These are phyloP conservation scores for Mycosphaerelloides madeirae DNA, from an alignment of 2,329 filamentous ascomycete species.

Conservation along the genomic window DNA sequence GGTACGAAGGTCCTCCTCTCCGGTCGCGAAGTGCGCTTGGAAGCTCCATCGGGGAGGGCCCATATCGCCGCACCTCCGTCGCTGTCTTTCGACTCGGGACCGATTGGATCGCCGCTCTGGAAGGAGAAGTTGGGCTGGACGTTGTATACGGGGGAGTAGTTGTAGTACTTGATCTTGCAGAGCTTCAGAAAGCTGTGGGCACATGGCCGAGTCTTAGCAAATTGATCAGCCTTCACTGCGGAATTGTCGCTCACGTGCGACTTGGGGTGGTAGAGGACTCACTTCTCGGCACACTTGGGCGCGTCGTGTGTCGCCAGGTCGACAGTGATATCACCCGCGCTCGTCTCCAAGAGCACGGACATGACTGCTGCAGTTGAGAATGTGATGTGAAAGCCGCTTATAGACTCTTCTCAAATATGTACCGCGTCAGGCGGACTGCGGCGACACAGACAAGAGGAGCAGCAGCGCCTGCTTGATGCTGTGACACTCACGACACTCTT, in stretches of 20 bases:
- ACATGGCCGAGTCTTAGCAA: conserved; percentile 47
- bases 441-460: background rate
- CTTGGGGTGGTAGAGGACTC: conserved; percentile 40
- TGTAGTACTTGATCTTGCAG: conserved; percentile 99
- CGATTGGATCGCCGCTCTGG: conserved; percentile 90
- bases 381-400: background rate
- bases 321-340: conserved; percentile 87
- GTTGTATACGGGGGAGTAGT: conserved; percentile 87
- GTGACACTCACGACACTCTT: background rate
- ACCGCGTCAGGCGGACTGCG: background rate
- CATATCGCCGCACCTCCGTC: conserved; percentile 93
- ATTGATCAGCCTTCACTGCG: conserved; percentile 50
- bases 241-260: conserved; percentile 21
- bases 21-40: conserved; percentile 59
- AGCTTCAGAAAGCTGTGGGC: conserved; percentile 84
- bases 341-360: conserved; percentile 93
- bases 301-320: conserved; percentile 86
- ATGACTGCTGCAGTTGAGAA: conserved; percentile 46
- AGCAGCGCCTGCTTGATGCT: no score
- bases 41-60: conserved; percentile 65
- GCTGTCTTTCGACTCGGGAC: conserved; percentile 74
- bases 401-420: background rate
- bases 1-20: conserved; percentile 57
- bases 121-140: conserved; percentile 95
- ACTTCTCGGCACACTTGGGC: conserved; percentile 93